Conservation (phyloP, 768 basidiomycete genomes). For the Termitomyces sp. region DNA sequence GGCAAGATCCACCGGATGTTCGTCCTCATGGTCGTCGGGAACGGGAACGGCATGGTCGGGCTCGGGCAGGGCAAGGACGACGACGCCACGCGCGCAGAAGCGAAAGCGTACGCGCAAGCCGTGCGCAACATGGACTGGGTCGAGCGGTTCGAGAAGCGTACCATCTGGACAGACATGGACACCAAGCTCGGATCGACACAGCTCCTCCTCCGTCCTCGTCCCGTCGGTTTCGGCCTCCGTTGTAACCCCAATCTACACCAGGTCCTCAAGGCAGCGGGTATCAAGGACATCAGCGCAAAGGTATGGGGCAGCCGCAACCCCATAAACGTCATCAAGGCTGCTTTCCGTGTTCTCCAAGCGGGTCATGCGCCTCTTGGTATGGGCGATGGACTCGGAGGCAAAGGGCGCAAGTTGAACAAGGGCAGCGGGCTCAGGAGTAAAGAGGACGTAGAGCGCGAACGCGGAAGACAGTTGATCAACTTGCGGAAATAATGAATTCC, state of each 20-base stretch:
- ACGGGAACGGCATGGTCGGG: slow-evolving; percentile 81
- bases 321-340: slow-evolving; percentile 81
- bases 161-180: slow-evolving; percentile 89
- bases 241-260: slow-evolving; percentile 88
- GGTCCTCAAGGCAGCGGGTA: slow-evolving; percentile 88
- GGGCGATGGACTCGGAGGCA: slow-evolving; percentile 79
- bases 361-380: slow-evolving; percentile 77
- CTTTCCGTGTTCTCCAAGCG: slow-evolving; percentile 77
- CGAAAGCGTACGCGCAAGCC: slow-evolving; percentile 62
- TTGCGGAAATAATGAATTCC: slow-evolving; percentile 40
- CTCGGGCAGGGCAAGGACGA: slow-evolving; percentile 76
- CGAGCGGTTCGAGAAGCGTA: slow-evolving; percentile 89
- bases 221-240: slow-evolving; percentile 87
- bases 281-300: slow-evolving; percentile 93
- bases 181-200: slow-evolving; percentile 82
- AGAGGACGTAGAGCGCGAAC: slow-evolving; percentile 71
- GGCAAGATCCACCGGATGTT: slow-evolving; percentile 74
- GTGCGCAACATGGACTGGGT: slow-evolving; percentile 89
- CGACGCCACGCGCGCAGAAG: slow-evolving; percentile 45
- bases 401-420: slow-evolving; percentile 65
- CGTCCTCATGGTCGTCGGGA: slow-evolving; percentile 68
- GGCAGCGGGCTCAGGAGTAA: slow-evolving; percentile 67
- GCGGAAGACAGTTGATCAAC: slow-evolving; percentile 74
- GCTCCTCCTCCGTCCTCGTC: slow-evolving; percentile 75
- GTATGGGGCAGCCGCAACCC: slow-evolving; percentile 91